Percentiles rank a stretch among this genome's conserved stretches.
These are phyloP conservation scores for Umbilicus rupestris DNA, from an alignment of 164 flowering plant species.

Conservation along the genomic window DNA sequence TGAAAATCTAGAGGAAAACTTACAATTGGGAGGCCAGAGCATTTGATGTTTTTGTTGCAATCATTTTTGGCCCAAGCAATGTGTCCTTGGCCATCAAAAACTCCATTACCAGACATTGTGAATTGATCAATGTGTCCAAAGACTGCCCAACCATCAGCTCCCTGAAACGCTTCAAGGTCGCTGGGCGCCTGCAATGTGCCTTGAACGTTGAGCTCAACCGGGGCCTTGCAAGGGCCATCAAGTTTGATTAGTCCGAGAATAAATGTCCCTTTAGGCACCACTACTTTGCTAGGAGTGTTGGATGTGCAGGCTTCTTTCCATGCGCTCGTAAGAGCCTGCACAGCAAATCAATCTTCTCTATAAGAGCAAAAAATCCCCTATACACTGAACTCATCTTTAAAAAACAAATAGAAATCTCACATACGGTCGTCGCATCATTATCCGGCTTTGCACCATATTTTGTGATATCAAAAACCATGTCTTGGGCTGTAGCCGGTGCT, in stretches of 20 bases:
- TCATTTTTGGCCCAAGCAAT: conserved; percentile 23
- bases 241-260: conserved; percentile 10
- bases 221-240: conserved; percentile 33
- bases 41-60: conserved; percentile 17
- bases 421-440: conserved; percentile 6
- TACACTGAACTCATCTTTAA: background rate
- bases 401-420: background rate
- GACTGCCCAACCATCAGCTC: conserved; percentile 20
- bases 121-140: conserved; percentile 16
- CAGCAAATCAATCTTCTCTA: background rate
- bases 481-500: background rate
- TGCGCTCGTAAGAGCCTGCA: conserved; percentile 23
- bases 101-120: conserved; percentile 26
- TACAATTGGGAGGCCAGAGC: conserved; percentile 17
- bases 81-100: conserved; percentile 31
- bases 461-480: conserved; percentile 9
- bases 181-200: conserved; percentile 21
- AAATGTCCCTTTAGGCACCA: conserved; percentile 28
- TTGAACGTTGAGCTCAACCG: conserved; percentile 15
- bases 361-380: background rate
- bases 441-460: conserved; percentile 9
- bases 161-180: background rate
- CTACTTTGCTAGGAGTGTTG: conserved; percentile 13
- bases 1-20: conserved; percentile 1
- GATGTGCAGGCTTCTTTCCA: conserved; percentile 35